A percentile compares a stretch with the other conserved stretches of the same genome.
These are phyloP conservation scores for Mycena rosella DNA, from an alignment of 768 basidiomycete species.

Conservation along the genomic window DNA sequence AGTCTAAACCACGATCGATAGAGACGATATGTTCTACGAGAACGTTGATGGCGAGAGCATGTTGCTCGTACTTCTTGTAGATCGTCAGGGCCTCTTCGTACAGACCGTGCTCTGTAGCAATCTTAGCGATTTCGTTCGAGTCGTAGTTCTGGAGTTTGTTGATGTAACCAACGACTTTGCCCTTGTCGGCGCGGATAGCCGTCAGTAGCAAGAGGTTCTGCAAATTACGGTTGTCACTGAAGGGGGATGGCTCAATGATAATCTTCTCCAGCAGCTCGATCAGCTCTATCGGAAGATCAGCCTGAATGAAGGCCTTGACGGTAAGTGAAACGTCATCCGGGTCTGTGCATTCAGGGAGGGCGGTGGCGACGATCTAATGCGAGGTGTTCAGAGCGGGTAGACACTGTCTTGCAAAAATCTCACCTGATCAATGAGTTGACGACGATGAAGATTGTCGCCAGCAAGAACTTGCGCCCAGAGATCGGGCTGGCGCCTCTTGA, in stretches of 20 bases:
- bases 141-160: slow-evolving; percentile 98
- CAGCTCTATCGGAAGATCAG: slow-evolving; percentile 96
- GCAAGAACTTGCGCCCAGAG: slow-evolving; percentile 97
- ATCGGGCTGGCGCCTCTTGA: slow-evolving; percentile 94
- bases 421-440: slow-evolving; percentile 94
- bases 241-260: slow-evolving; percentile 95
- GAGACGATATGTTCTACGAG: slow-evolving; percentile 98
- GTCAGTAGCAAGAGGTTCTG: slow-evolving; percentile 96
- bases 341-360: slow-evolving; percentile 96
- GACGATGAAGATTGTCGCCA: slow-evolving; percentile 90
- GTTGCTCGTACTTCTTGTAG: slow-evolving; percentile 97
- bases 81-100: slow-evolving; percentile 97
- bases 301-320: slow-evolving; percentile 98
- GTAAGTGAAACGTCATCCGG: slow-evolving; percentile 99
- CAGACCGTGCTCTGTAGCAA: slow-evolving; percentile 95
- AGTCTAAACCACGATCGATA: slow-evolving; percentile 95
- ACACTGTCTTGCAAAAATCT: slow-evolving; percentile 26
- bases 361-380: slow-evolving; percentile 88
- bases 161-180: slow-evolving; percentile 98
- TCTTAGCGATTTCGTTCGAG: slow-evolving; percentile 92
- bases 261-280: slow-evolving; percentile 99
- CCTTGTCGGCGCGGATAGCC: slow-evolving; percentile 97
- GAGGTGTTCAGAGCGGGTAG: background rate
- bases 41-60: slow-evolving; percentile 96
- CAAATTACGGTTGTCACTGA: slow-evolving; percentile 96